Conservation (phyloP, 805 yeast genomes). For the Spathaspora girioi region DNA sequence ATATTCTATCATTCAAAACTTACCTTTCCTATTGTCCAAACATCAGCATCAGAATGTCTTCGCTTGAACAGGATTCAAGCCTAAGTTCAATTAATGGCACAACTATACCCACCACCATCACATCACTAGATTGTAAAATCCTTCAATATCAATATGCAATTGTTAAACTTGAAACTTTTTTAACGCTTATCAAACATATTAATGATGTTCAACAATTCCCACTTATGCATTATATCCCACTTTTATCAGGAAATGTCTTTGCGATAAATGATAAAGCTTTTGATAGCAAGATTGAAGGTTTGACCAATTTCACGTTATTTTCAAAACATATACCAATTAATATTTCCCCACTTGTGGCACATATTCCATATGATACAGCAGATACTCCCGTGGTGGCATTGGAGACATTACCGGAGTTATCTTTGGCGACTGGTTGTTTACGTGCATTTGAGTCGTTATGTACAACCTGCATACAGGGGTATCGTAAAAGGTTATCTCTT, state of each 20-base stretch:
- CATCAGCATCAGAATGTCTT: background rate
- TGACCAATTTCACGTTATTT: conserved; percentile 26
- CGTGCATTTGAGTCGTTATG: conserved; percentile 24
- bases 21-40: background rate
- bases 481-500: conserved; percentile 29
- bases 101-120: background rate
- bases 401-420: conserved; percentile 23
- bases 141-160: conserved; percentile 57
- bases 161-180: conserved; percentile 39
- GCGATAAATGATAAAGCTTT: conserved; percentile 35
- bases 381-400: conserved; percentile 31
- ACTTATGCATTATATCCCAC: conserved; percentile 32
- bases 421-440: conserved; percentile 23
- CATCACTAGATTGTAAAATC: conserved; percentile 26
- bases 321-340: conserved; percentile 19
- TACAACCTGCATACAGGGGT: conserved; percentile 30
- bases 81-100: background rate
- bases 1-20: background rate
- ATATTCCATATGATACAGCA: conserved; percentile 42
- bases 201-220: conserved; percentile 16
- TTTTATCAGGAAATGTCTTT: conserved; percentile 28
- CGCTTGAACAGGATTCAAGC: background rate
- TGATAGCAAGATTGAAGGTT: conserved; percentile 20
- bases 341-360: conserved; percentile 24
- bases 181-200: conserved; percentile 20